Evolutionary conservation across 495 filamentous ascomycete species (phyloP), one percentile per base, ranked within the genome.

Genomic region (Xylaria telfairii): DNA sequence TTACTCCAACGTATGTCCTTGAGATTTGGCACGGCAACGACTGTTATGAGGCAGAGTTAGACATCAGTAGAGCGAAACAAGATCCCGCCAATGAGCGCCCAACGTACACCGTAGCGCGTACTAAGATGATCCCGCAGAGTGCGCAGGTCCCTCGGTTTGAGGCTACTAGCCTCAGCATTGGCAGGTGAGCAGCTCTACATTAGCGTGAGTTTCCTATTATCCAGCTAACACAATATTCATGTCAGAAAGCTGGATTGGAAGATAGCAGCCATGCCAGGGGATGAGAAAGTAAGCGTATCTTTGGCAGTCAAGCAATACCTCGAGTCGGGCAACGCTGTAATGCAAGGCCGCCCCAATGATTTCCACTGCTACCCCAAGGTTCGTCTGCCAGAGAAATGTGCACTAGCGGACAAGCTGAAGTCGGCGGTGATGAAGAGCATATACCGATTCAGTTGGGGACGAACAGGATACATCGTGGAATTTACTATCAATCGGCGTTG

Each of bases 401-500:
- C 51, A 30, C 12, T 67, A n/a, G 74, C 67, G 17, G 44, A 46
- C 10, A 68, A 72, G 10, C 60, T 82, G 56, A 73, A 72, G 17
- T 70, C 75, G 4, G 81, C 87, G 30, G 77, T 84, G 1, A 82
- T 88, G 24, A 89, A 87, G 71, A 83, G 86, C 0, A 77, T 86
- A 0, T 76, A 89, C 41, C 79, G 78, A 21, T 89, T 86, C 61
- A 76, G 75, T 10, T 75, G 89, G 49, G 83, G 81, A 60, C 71
- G 68, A 2, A 86, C 85, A 0, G 79, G 81, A 0, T 89, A 87
- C 64, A 79, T 87, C 5, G 74, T 91, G 4, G 86, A 91, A 68
- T 78, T 91, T 26, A 79, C 86, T 19, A 79, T 89, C 7, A 87
- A 88, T 70, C 88, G 87, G 63, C 80, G 76, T 28, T 90, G 89